A percentile compares a stretch with the other conserved stretches of the same genome.
Evolutionary conservation across 2,329 filamentous ascomycete species (phyloP).

Genomic region (Phialophora expanda): DNA sequence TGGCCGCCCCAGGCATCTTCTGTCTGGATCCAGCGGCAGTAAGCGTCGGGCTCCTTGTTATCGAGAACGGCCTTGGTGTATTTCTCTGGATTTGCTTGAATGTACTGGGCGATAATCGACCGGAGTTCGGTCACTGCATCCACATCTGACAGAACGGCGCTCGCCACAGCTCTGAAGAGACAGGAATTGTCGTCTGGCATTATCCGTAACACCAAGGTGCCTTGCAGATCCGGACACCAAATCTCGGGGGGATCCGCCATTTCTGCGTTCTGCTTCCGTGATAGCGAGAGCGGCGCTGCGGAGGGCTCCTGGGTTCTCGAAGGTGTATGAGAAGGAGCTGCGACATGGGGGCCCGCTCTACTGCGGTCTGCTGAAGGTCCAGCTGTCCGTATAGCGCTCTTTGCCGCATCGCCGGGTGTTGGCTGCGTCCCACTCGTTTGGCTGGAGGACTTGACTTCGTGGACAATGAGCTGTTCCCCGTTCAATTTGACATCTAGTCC

Average conservation of each 20-base stretch:
- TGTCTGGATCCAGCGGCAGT: conserved; percentile 80
- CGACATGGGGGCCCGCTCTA: conserved; percentile 15
- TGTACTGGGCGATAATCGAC: conserved; percentile 76
- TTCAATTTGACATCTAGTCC: conserved; percentile 67
- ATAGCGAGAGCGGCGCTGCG: conserved; percentile 44
- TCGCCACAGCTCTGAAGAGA: conserved; percentile 87
- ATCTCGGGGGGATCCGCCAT: conserved; percentile 67
- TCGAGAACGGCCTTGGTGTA: conserved; percentile 82
- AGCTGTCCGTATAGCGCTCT: neutral
- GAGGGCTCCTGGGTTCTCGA: conserved; percentile 22
- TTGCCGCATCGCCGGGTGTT: conserved; percentile 1
- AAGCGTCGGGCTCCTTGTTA: conserved; percentile 68
- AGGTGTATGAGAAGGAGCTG: conserved; percentile 6
- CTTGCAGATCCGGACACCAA: conserved; percentile 60
- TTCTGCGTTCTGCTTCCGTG: conserved; percentile 50
- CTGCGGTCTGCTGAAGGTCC: conserved; percentile 7
- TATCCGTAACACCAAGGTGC: conserved; percentile 75
- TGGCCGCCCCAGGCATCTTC: conserved; percentile 87
- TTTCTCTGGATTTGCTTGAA: conserved; percentile 71
- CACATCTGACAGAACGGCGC: conserved; percentile 71
- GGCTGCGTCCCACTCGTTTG: conserved; percentile 11
- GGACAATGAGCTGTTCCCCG: conserved; percentile 72
- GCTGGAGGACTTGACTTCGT: conserved; percentile 50
- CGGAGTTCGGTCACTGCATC: conserved; percentile 75
- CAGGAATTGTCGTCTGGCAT: conserved; percentile 98